Evolutionary conservation across 768 basidiomycete species (phyloP), one percentile per base, ranked within the genome.

Genomic region (Suillus placidus): DNA sequence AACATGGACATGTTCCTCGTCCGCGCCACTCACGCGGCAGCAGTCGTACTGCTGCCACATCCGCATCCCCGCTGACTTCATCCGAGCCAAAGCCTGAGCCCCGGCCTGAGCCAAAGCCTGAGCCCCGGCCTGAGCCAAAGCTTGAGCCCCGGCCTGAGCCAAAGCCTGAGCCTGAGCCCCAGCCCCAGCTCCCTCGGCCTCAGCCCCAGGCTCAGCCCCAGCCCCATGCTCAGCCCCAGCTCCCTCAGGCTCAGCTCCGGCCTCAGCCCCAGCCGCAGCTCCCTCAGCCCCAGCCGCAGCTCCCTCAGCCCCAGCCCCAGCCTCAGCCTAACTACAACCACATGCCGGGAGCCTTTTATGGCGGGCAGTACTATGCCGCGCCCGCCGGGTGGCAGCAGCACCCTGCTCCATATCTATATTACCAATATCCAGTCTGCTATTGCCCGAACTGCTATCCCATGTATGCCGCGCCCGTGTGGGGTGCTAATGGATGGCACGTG

Each of bases 1-100:
- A 20, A 14, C 76, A 77, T 20, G 69, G 63, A 1, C 64, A 76
- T 37, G 18, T 68, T 13, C 74, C 76, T 60, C 10, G 2, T 40
- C 10, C 58, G 10, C 58, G 40, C 38, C 4, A 0, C n/a, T 0
- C 7, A 37, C 14, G 37, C 7, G 16, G 14, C 30, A 10, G 40
- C 6, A 5, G 23, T 58, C 57, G 16, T 37, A 8, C 9, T 20
- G 23, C 3, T 5, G 16, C 37, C 7, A 1, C 26, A 14, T 6
- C 26, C 26, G 26, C 23, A 26, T 58, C 37, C 1, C 14, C 37
- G 4, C 3, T 7, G 47, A 14, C 13, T 6, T 16, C 38, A 10
- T 18, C 6, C 26, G 26, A 16, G 49, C 6, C 57, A 2, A 16
- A 18, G 38, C 5, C n/a, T 8, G n/a, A n/a, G n/a, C 26, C 26